Evolutionary conservation across 108 stramenopile genomes (phyloP).

Genomic region (Fistulifera solaris): DNA sequence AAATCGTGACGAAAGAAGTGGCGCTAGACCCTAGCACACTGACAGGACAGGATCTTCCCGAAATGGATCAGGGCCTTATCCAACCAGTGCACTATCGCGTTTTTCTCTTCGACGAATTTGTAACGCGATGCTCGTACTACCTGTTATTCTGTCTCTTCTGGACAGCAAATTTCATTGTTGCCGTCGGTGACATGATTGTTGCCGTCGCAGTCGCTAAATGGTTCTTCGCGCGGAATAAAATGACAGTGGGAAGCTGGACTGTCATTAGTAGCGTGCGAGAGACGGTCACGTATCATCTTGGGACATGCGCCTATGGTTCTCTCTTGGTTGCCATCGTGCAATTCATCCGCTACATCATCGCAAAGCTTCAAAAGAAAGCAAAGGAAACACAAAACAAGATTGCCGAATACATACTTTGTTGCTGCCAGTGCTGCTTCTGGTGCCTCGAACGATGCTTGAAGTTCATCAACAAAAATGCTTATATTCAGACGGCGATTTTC

Average conservation of each 20-base stretch:
- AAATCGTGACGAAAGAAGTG: conserved; percentile 28
- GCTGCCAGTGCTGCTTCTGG: conserved; percentile 84
- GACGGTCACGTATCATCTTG: conserved; percentile 73
- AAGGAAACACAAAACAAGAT: conserved; percentile 60
- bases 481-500: conserved; percentile 87
- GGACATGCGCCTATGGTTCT: conserved; percentile 93
- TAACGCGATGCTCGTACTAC: conserved; percentile 56
- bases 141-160: conserved; percentile 89
- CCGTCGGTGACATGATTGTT: conserved; percentile 84
- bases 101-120: conserved; percentile 43
- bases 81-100: conserved; percentile 21
- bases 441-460: conserved; percentile 74
- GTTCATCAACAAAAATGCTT: conserved; percentile 89
- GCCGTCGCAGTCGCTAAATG: conserved; percentile 69
- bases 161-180: conserved; percentile 87
- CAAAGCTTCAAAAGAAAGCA: conserved; percentile 80
- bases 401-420: conserved; percentile 70
- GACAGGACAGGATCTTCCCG: conserved; percentile 2
- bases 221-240: conserved; percentile 83
- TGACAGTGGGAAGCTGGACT: conserved; percentile 49
- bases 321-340: conserved; percentile 87
- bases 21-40: conserved; percentile 2
- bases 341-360: conserved; percentile 76
- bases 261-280: conserved; percentile 42
- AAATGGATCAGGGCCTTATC: too few relatives aligned